Conservation (phyloP, 1,284 basidiomycete species). For the Sporisorium iseilematis-ciliati region DNA sequence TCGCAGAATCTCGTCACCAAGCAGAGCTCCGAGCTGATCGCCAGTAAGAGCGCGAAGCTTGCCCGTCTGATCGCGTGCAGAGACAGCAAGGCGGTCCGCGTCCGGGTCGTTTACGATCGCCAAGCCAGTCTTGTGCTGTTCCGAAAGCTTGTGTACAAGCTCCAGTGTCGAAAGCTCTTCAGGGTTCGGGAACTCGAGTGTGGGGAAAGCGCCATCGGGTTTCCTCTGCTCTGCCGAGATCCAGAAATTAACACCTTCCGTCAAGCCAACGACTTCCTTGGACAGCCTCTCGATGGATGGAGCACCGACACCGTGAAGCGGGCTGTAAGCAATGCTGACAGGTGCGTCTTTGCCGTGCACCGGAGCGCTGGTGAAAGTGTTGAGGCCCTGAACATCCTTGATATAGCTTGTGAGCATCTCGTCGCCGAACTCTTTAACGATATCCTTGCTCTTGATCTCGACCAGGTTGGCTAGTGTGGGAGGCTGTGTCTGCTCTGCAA, state of each 20-base stretch:
- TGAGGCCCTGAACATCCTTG: constrained; percentile 35
- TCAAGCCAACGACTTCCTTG: constrained; percentile 45
- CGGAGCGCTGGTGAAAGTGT: constrained; percentile 18
- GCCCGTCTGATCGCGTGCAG: constrained; percentile 50
- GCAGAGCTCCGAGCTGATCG: constrained; percentile 58
- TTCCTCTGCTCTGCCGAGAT: constrained; percentile 58
- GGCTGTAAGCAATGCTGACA: constrained; percentile 57
- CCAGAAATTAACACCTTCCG: constrained; percentile 44
- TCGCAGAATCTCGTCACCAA: constrained; percentile 60
- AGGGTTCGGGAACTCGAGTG: constrained; percentile 63
- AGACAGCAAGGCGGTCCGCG: constrained; percentile 59
- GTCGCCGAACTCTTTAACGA: constrained; percentile 37
- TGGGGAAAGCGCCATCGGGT: constrained; percentile 62
- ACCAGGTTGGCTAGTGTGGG: constrained; percentile 30
- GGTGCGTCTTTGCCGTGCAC: constrained; percentile 31
- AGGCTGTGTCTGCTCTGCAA: constrained; percentile 34
- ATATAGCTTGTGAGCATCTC: constrained; percentile 55
- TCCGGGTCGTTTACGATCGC: constrained; percentile 65
- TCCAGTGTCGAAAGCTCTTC: constrained; percentile 62
- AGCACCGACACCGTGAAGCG: constrained; percentile 62
- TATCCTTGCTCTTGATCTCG: constrained; percentile 29
- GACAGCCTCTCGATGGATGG: constrained; percentile 43
- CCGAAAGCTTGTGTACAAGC: constrained; percentile 58
- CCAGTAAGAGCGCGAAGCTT: constrained; percentile 56
- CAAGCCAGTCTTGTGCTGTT: constrained; percentile 49